Evolutionary conservation across 2,329 filamentous ascomycete genomes (phyloP), one percentile per base, ranked within the genome.

Genomic region (Sclerotinia borealis): DNA sequence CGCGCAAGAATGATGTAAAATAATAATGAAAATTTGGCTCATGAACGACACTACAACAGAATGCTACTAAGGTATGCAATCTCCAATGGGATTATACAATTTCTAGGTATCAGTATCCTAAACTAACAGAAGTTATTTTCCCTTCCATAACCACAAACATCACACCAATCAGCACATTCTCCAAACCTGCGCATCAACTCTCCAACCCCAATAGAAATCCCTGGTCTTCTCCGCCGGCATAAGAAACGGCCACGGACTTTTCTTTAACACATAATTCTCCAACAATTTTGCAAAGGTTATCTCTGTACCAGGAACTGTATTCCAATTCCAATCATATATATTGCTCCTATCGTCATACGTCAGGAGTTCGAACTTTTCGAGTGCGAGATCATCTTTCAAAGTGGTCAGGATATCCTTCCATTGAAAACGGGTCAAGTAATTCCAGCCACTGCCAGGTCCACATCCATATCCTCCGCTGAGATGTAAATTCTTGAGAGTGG

Each of bases 141-240:
- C 13, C 9, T 25, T 7, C 8, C 9, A 13, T 2, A 4, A 34
- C 13, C 8, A 19, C 27, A 19, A 34, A 2, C 2, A 10, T 13
- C 4, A 2, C 31, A n/a, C n/a, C 11, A 37, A 31, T 60, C 47
- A 60, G 25, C 11, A 13, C 58, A 34, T 29, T 27, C 39, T 22
- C 41, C 50, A 56, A 29, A 39, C 41, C 25, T 63, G 54, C 17
- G 43, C 52, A 51, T 63, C 61, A 19, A 63, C 37, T n/a, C 25
- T 49, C 65, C 59, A 63, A 25, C 64, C 8, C 47, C 59, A 27
- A 69, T 25, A 22, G 68, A 64, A 62, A 69, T 72, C 52, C 59
- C 51, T 37, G 0, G n/a, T 17, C 13, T 36, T 45, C 17, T 39
- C 8, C 5, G 9, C 13, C 15, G 51, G 52, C 43, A 63, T 63